Evolutionary conservation across 164 flowering plant species (phyloP), one percentile per base, ranked within the genome.

Genomic region (Warburgia ugandensis): DNA sequence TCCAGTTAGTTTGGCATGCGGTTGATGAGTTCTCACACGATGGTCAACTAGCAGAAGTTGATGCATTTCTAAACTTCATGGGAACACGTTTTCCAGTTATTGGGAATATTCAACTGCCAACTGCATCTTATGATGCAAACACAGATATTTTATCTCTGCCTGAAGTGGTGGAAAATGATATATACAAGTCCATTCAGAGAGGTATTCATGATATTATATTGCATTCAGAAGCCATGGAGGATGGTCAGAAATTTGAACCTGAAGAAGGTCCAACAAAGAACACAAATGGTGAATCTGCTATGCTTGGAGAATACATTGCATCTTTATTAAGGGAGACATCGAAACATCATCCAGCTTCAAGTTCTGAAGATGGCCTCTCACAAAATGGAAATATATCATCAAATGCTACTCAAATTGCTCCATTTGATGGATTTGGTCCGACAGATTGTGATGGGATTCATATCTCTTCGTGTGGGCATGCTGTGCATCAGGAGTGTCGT

Each of bases 401-500:
- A 23, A 40, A 66, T 45, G 22, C 62, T 31, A 30, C 33, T n/a
- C 50, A 45, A 20, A n/a, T 4, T 67, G 38, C 65, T 28, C 48
- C 75, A 52, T 77, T 60, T 67, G 80, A 81, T 70, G 79, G 81
- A 42, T 77, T 81, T 70, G 76, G 92, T 28, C 94, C 99, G 1
- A 25, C 50, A 19, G 84, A 79, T 55, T 75, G 84, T 73, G 92
- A 86, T 72, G 99, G 99, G 23, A 66, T 94, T 40, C 69, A 74
- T 73, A 52, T 84, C 44, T 89, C 99, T 54, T 89, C 99, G 5
- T 94, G 99, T 83, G 97, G 97, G 31, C 99, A 94, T 84, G 96
- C 90, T 39, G 84, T 89, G 56, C 99, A 94, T 74, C 92, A 79
- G 62, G 88, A 70, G 29, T 94, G 99, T 71, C 84, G 85, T 58